Conservation (phyloP, 1,139 yeast genomes). For the Magnusiomyces suaveolens region DNA sequence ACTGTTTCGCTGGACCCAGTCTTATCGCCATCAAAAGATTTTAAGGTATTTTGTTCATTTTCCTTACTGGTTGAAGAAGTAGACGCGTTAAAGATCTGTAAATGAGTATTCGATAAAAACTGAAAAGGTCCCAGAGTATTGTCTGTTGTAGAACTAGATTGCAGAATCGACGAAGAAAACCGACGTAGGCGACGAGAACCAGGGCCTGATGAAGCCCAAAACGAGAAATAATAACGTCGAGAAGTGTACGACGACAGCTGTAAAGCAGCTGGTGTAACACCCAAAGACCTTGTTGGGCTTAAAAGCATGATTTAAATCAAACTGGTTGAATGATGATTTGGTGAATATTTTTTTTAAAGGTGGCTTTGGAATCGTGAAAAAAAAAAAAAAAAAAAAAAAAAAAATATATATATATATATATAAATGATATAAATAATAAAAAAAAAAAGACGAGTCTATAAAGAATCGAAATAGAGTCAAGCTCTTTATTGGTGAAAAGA, state of each 20-base stretch:
- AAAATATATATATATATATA: no score
- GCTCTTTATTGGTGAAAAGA: no score
- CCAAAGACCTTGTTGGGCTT: not conserved
- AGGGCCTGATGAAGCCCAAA: not conserved
- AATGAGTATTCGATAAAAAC: not conserved
- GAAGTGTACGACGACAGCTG: not conserved
- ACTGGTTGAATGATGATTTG: not conserved
- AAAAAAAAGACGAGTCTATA: no score
- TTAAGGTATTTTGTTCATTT: no score
- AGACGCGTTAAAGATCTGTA: not conserved
- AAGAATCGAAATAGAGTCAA: no score
- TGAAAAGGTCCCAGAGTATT: not conserved
- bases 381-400: no score
- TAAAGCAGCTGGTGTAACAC: not conserved
- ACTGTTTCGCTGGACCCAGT: not conserved
- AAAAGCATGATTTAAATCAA: not conserved
- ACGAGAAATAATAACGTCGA: not conserved
- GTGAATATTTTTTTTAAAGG: no score
- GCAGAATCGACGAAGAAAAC: not conserved
- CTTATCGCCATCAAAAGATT: no score
- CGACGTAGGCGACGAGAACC: not conserved
- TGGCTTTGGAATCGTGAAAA: no score
- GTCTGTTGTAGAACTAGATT: not conserved
- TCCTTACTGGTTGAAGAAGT: not conserved
- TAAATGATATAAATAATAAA: no score